Evolutionary conservation across 106 monocot genomes (phyloP), one percentile per base, ranked within the genome.

Genomic region (Dioscorea zingiberensis): DNA sequence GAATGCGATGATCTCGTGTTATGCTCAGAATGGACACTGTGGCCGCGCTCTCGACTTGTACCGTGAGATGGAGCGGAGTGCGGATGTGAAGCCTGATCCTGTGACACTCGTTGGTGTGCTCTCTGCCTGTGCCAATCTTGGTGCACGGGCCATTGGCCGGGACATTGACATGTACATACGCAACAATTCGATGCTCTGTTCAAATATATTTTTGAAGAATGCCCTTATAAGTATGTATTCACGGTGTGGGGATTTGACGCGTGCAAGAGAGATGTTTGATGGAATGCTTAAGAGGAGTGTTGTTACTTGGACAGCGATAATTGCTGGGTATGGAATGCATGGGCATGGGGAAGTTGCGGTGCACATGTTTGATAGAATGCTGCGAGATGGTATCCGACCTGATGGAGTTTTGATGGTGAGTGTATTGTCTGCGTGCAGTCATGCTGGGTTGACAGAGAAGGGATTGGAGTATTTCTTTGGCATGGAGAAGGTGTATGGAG

Each of bases 251-350:
- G 53, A 83, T 47, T 60, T 93, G 55, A 15, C 22, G 1, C 69
- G 57, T 0, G 93, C 87, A 3, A 58, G 69, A n/a, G 30, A 77
- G 67, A 47, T 88, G 11, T 93, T 93, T 21, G 77, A 83, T 23
- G 58, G 13, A 48, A 93, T 88, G 82, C 55, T 72, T 11, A 63
- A 71, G 7, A 81, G 62, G 49, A 93, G 60, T 24, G 58, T 88
- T n/a, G 78, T 93, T 10, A 78, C 93, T 3, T 93, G 88, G 87
- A 93, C 93, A 0, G 83, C 80, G 4, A 74, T 93, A 19, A 88
- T 93, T 38, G 58, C 85, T 0, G 85, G 83, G 0, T 85, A 78
- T 18, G 87, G 93, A 2, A 75, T 74, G 75, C 87, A 88, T 24
- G 93, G 87, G 3, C 60, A 72, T 8, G 93, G 93, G 3, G 71